Evolutionary conservation across 208 protist genomes (phyloP).

Genomic region (Trypanosoma congolense): DNA sequence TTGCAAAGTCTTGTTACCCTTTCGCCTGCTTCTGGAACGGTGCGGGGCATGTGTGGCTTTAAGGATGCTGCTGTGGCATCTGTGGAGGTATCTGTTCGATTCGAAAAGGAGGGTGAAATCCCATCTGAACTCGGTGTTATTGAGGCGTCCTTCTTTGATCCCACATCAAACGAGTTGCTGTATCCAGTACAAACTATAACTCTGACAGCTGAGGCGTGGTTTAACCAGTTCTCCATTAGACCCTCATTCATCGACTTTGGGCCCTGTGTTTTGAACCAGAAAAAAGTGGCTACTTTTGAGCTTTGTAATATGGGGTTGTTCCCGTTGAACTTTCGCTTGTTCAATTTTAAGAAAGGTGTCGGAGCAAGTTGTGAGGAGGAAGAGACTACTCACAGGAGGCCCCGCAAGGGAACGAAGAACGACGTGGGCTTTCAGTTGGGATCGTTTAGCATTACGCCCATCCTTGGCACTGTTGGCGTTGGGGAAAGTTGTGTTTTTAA

Average conservation of each 20-base stretch:
- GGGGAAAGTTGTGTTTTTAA: conserved; percentile 50
- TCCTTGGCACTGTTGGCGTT: conserved; percentile 55
- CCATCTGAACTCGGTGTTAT: conserved; percentile 57
- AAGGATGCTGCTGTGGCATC: conserved; percentile 82
- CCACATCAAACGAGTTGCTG: conserved; percentile 68
- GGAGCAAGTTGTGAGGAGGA: conserved; percentile 5
- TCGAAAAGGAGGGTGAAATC: conserved; percentile 80
- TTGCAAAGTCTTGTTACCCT: conserved; percentile 68
- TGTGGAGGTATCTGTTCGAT: conserved; percentile 68
- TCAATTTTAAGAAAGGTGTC: conserved; percentile 59
- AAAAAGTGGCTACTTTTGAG: conserved; percentile 80
- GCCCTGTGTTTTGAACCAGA: conserved; percentile 84
- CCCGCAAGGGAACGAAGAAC: conserved; percentile 23
- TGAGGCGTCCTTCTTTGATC: conserved; percentile 86
- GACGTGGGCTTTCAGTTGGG: conserved; percentile 58
- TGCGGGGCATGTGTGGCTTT: conserved; percentile 80
- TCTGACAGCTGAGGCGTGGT: conserved; percentile 84
- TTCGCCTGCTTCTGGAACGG: conserved; percentile 44
- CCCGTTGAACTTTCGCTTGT: conserved; percentile 70
- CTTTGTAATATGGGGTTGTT: conserved; percentile 88
- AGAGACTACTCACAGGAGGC: conserved; percentile 18
- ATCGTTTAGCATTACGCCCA: conserved; percentile 72
- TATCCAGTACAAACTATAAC: conserved; percentile 79
- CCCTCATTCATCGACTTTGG: conserved; percentile 94
- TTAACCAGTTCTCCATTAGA: conserved; percentile 85